Evolutionary conservation across 768 basidiomycete species (phyloP).

Genomic region (Podaxis sp.): DNA sequence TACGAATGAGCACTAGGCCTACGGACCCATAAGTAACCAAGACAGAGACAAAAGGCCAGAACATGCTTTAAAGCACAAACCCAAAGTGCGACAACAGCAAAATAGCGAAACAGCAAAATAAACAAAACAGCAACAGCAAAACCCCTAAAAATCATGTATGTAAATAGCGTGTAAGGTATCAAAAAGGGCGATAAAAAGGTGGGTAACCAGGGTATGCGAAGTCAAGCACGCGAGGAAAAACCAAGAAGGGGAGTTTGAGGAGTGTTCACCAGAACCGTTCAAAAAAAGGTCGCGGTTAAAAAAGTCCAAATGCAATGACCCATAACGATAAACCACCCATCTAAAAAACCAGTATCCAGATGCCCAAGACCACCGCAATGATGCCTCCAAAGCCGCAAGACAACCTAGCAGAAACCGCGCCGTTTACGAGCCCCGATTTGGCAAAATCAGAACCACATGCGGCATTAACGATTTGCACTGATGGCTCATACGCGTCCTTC

Average conservation of each 20-base stretch:
- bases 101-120: not conserved
- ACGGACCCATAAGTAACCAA: not conserved
- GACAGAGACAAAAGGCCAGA: not conserved
- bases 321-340: not conserved
- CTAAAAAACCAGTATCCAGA: conserved; percentile 8
- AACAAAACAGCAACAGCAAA: not conserved
- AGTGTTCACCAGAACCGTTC: not conserved
- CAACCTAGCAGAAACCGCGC: conserved; percentile 4
- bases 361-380: not conserved
- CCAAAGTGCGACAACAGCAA: not conserved
- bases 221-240: not conserved
- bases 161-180: not conserved
- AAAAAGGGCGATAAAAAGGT: not conserved
- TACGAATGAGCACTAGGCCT: not conserved
- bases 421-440: conserved; percentile 20
- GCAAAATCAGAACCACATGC: conserved; percentile 57
- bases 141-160: not conserved
- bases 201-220: not conserved
- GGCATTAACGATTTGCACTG: conserved; percentile 43
- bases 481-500: conserved; percentile 46
- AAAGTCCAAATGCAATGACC: conserved; percentile 2
- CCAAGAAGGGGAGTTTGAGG: not conserved
- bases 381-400: not conserved
- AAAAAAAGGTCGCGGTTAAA: not conserved
- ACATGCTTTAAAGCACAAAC: not conserved